These are phyloP conservation scores for Samsoniella hepiali DNA, from an alignment of 2,329 filamentous ascomycete species.

Conservation along the genomic window DNA sequence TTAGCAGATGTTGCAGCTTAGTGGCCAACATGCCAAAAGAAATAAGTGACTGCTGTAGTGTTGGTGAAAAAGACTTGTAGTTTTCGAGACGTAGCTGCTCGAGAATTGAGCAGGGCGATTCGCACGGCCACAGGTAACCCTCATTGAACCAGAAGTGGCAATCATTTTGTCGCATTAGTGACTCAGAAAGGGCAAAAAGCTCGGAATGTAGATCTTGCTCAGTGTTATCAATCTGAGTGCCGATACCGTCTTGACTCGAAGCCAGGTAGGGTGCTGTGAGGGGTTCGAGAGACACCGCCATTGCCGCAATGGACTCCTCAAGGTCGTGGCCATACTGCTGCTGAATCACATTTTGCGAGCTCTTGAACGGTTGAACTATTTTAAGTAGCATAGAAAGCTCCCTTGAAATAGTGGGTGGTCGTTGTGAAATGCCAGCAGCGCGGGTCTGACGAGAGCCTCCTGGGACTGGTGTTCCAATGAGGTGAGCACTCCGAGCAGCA, in stretches of 20 bases:
- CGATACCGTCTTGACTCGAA: background rate
- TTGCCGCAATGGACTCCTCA: constrained; percentile 3
- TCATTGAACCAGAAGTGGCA: constrained; percentile 37
- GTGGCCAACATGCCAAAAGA: background rate
- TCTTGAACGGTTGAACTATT: constrained; percentile 8
- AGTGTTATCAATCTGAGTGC: background rate
- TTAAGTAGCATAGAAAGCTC: background rate
- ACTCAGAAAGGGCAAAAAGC: background rate
- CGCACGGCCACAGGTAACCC: constrained; percentile 44
- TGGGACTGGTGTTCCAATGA: background rate
- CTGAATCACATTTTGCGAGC: background rate
- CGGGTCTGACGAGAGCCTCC: background rate
- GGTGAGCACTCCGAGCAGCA: background rate
- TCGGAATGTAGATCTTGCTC: background rate
- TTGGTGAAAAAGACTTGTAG: background rate
- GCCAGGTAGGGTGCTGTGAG: background rate
- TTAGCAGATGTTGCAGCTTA: background rate
- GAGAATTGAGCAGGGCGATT: constrained; percentile 43
- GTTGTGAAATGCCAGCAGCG: background rate
- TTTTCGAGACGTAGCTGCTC: constrained; percentile 39
- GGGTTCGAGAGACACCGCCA: background rate
- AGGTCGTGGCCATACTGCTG: constrained; percentile 12
- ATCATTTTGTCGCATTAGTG: background rate
- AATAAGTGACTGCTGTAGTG: background rate
- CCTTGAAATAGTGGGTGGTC: background rate